Evolutionary conservation across 2,329 filamentous ascomycete genomes (phyloP), one percentile per base, ranked within the genome.

Genomic region (Metarhizium sp.): DNA sequence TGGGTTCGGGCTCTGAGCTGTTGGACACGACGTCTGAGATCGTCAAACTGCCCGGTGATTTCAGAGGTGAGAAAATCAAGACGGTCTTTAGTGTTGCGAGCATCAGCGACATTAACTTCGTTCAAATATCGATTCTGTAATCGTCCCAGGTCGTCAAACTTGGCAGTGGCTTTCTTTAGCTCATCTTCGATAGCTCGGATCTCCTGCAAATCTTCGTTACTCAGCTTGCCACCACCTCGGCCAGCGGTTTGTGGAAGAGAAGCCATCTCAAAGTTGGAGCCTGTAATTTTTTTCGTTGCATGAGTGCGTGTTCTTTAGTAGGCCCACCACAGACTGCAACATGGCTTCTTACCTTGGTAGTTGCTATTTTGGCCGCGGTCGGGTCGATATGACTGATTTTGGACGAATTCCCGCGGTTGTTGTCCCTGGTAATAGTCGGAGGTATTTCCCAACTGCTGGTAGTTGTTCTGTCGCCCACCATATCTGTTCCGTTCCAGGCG

Each of bases 401-500:
- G 45, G 13, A 30, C 45, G 14, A 48, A 48, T 14, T 30, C 45
- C 18, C 45, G 45, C 6, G 45, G 45, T 20, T 56, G 49, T 43
- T 58, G 59, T 20, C 64, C 59, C 29, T 71, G 68, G 51, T 69
- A 70, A 50, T 69, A 71, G 53, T 66, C 66, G 51, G 64, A 62
- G 51, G 63, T 62, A 40, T 67, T 70, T 58, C 75, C 74, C 66
- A 77, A 73, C 64, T 85, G 73, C 64, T 83, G 81, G 63, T 80
- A 85, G 55, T 82, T 81, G 70, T 85, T 84, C 58, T 71, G 69
- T 62, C 71, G 71, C 55, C 73, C 74, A 59, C 78, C 76, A 73
- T 84, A 83, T 71, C 79, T 84, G 65, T 40, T 11, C 8, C 6
- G 20, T 5, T 30, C 58, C 38, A 20, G 5, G 25, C 16, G 18